Evolutionary conservation across 177 flowering plant genomes (phyloP).

Genomic region (Vitis hybrid): DNA sequence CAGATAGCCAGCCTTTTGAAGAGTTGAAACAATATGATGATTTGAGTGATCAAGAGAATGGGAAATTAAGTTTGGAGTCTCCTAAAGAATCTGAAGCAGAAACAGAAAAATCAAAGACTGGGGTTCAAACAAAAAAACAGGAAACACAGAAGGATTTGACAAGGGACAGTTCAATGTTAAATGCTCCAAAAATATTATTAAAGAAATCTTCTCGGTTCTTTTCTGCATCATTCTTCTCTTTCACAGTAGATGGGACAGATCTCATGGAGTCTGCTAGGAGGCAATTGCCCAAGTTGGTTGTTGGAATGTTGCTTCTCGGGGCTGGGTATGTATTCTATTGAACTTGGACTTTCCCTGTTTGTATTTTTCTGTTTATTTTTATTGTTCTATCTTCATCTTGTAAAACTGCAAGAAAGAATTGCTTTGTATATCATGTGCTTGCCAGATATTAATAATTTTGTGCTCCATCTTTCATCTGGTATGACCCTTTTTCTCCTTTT

Average conservation of each 20-base stretch:
- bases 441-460: background rate
- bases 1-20: slow-evolving; percentile 38
- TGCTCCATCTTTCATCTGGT: background rate
- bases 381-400: background rate
- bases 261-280: slow-evolving; percentile 52
- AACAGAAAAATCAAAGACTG: slow-evolving; percentile 59
- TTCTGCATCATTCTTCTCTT: slow-evolving; percentile 97
- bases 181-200: slow-evolving; percentile 68
- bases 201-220: slow-evolving; percentile 98
- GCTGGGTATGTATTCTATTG: slow-evolving; percentile 62
- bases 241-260: slow-evolving; percentile 67
- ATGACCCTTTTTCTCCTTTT: background rate
- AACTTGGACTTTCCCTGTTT: slow-evolving; percentile 2
- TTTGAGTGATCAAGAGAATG: slow-evolving; percentile 56
- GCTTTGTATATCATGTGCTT: background rate
- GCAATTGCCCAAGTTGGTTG: slow-evolving; percentile 71
- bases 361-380: background rate
- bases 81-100: slow-evolving; percentile 62
- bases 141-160: slow-evolving; percentile 66
- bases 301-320: slow-evolving; percentile 72
- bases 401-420: too few species aligned
- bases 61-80: slow-evolving; percentile 40
- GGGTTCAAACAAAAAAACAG: slow-evolving; percentile 64
- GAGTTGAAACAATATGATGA: slow-evolving; percentile 38
- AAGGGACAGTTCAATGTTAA: slow-evolving; percentile 54